Percentiles rank a stretch among this genome's conserved stretches.
Evolutionary conservation across 441 rosid species (phyloP).

Genomic region (Jatropha multifida): DNA sequence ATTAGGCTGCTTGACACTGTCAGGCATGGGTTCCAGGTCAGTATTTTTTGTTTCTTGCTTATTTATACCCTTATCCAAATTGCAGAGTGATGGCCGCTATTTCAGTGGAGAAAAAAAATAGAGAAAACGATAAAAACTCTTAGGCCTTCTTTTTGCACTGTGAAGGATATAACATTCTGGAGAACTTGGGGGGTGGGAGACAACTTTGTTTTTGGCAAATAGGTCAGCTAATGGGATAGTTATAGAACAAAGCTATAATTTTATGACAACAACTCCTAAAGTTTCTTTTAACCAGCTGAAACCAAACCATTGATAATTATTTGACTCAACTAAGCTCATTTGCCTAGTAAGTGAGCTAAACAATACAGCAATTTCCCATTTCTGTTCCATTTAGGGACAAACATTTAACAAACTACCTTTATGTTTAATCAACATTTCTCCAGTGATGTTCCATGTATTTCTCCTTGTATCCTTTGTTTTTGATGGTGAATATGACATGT

Average conservation of each 20-base stretch:
- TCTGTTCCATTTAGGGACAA: background rate
- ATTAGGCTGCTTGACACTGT: constrained; percentile 48
- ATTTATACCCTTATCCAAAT: background rate
- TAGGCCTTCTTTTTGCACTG: background rate
- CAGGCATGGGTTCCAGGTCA: constrained; percentile 47
- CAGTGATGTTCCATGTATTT: background rate
- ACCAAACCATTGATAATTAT: background rate
- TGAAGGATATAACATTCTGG: background rate
- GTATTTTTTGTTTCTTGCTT: constrained; percentile 12
- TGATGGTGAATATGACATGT: background rate
- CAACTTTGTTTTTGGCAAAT: background rate
- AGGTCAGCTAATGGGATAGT: background rate
- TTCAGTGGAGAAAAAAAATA: background rate
- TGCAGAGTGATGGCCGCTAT: background rate
- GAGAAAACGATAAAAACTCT: background rate
- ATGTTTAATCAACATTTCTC: background rate
- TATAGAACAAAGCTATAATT: background rate
- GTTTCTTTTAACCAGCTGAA: background rate
- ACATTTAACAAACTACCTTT: background rate
- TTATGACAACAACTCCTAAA: background rate
- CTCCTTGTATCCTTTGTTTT: background rate
- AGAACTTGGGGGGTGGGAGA: background rate
- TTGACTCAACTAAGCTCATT: background rate
- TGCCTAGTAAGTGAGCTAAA: background rate
- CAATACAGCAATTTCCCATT: background rate